Evolutionary conservation across 768 basidiomycete genomes (phyloP).

Genomic region (Steccherinum ochraceum): DNA sequence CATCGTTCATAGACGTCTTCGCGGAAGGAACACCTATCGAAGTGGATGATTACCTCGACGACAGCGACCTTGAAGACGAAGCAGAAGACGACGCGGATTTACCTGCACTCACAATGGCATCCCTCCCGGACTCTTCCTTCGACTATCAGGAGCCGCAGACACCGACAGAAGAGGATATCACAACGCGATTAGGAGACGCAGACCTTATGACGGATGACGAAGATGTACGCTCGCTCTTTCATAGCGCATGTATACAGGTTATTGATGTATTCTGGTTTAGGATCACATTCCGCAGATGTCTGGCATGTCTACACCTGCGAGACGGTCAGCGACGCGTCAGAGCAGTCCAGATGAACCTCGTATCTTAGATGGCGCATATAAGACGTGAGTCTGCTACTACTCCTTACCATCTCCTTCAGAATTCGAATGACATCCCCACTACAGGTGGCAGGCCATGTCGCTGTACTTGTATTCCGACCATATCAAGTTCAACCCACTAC

Average conservation of each 20-base stretch:
- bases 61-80: neutral
- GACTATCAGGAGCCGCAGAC: neutral
- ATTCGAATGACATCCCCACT: no score
- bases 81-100: neutral
- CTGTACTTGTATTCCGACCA: neutral
- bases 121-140: neutral
- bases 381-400: neutral
- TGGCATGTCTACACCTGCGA: neutral
- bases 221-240: neutral
- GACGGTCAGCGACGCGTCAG: neutral
- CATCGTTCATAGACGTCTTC: neutral
- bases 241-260: no score
- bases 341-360: neutral
- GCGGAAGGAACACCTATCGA: neutral
- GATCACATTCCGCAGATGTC: neutral
- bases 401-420: no score
- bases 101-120: neutral
- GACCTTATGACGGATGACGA: neutral
- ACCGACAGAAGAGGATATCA: neutral
- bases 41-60: neutral
- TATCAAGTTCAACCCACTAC: neutral
- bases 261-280: no score
- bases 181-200: neutral
- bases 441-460: neutral
- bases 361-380: neutral